These are phyloP conservation scores for Eragrostis tef DNA, from an alignment of 202 grass and related monocot species.

Conservation along the genomic window DNA sequence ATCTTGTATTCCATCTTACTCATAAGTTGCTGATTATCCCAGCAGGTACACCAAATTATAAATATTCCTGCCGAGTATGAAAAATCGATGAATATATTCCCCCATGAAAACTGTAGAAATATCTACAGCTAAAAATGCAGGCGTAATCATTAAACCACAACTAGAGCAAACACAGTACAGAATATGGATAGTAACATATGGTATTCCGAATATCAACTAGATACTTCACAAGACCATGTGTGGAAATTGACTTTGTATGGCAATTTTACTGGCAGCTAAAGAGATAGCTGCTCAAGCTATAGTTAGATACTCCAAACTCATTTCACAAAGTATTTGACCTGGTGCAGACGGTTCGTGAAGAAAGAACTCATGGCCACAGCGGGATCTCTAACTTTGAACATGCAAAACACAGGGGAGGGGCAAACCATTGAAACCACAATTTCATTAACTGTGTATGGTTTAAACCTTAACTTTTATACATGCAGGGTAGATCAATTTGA, in stretches of 20 bases:
- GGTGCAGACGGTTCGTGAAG: background rate
- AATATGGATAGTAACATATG: background rate
- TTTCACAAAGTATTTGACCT: background rate
- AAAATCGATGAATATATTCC: conserved; percentile 40
- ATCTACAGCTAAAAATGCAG: conserved; percentile 21
- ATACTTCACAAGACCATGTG: background rate
- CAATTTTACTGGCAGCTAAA: background rate
- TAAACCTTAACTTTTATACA: background rate
- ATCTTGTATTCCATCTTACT: conserved; percentile 52
- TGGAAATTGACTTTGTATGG: background rate
- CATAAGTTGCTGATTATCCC: conserved; percentile 52
- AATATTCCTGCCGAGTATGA: conserved; percentile 49
- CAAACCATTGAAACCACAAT: background rate
- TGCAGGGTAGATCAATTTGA: background rate
- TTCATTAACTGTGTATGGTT: background rate
- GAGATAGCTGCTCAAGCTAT: background rate
- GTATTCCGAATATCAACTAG: background rate
- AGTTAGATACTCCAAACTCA: background rate
- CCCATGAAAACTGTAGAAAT: background rate
- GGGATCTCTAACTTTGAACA: background rate
- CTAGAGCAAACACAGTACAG: background rate
- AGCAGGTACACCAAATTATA: conserved; percentile 57
- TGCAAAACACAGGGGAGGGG: background rate
- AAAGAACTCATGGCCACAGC: background rate
- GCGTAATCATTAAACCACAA: conserved; percentile 17